Percentiles rank a stretch among this genome's conserved stretches.
Evolutionary conservation across 352 stramenopile genomes (phyloP).

Genomic region (Globisporangium okanoganense): DNA sequence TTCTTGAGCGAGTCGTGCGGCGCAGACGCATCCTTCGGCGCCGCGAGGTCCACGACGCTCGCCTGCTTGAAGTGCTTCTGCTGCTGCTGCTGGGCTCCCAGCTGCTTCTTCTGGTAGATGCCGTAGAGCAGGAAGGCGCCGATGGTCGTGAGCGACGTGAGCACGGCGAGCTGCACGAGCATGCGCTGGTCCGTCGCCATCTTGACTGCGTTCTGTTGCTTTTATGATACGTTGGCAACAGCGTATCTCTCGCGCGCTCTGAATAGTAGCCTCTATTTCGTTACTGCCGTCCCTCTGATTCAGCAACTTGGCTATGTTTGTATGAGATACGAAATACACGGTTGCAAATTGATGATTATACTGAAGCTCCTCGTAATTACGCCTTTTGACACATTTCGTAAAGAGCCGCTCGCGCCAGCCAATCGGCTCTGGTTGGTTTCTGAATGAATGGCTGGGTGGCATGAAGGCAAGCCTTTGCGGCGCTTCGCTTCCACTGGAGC

Average conservation of each 20-base stretch:
- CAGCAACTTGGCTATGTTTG: background rate
- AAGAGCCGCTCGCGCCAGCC: conserved; percentile 9
- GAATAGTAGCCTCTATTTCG: conserved; percentile 3
- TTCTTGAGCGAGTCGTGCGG: conserved; percentile 26
- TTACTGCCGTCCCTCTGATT: background rate
- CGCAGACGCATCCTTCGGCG: conserved; percentile 18
- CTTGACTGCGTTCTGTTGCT: background rate
- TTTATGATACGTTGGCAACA: conserved; percentile 6
- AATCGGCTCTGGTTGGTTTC: conserved; percentile 3
- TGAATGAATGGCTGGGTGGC: background rate
- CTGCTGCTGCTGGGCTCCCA: conserved; percentile 1
- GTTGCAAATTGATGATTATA: background rate
- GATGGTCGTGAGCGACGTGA: conserved; percentile 74
- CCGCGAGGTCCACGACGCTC: conserved; percentile 12
- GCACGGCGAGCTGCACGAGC: conserved; percentile 60
- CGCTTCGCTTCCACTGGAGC: background rate
- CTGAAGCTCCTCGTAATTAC: conserved; percentile 1
- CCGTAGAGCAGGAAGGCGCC: conserved; percentile 50
- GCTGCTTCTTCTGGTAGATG: conserved; percentile 41
- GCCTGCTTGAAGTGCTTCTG: conserved; percentile 21
- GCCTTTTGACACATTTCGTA: conserved; percentile 22
- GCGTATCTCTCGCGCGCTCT: conserved; percentile 2
- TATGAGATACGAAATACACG: too few species aligned
- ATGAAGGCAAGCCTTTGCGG: background rate
- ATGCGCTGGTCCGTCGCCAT: conserved; percentile 32